These are phyloP conservation scores for Podospora didyma DNA, from an alignment of 495 filamentous ascomycete species.

Conservation along the genomic window DNA sequence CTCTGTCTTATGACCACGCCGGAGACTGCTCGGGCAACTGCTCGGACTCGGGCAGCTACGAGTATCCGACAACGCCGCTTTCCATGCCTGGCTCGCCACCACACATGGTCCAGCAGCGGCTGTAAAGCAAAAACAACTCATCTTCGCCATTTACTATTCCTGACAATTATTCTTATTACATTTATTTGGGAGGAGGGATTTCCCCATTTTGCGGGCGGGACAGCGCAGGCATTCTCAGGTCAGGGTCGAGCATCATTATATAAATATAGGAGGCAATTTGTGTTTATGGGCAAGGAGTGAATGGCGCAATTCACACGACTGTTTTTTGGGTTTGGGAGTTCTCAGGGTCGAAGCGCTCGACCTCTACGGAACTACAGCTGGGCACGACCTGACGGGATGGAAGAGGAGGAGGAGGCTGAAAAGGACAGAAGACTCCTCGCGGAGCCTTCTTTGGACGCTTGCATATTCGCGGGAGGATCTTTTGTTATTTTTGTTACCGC, in stretches of 20 bases:
- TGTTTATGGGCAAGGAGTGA: neutral
- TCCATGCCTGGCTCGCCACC: constrained; percentile 68
- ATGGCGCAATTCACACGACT: constrained; percentile 13
- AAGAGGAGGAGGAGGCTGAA: neutral
- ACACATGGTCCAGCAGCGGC: constrained; percentile 35
- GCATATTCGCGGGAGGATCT: neutral
- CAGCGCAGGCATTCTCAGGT: neutral
- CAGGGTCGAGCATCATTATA: neutral
- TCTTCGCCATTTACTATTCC: neutral
- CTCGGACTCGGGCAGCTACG: constrained; percentile 52
- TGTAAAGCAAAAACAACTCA: constrained; percentile 2
- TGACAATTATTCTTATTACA: neutral
- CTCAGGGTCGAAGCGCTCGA: constrained; percentile 19
- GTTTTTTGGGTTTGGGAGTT: neutral
- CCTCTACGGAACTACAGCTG: constrained; percentile 6
- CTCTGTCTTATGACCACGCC: constrained; percentile 77
- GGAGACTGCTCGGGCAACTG: constrained; percentile 57
- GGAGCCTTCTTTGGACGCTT: neutral
- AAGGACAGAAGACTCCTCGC: neutral
- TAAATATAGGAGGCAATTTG: constrained; percentile 1
- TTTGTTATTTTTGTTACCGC: too few relatives aligned
- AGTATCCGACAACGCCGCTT: constrained; percentile 63
- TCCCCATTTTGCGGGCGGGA: neutral
- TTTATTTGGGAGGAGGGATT: neutral
- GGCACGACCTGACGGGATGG: neutral